Evolutionary conservation across 1,284 basidiomycete genomes (phyloP).

Genomic region (Trametes versicolor): DNA sequence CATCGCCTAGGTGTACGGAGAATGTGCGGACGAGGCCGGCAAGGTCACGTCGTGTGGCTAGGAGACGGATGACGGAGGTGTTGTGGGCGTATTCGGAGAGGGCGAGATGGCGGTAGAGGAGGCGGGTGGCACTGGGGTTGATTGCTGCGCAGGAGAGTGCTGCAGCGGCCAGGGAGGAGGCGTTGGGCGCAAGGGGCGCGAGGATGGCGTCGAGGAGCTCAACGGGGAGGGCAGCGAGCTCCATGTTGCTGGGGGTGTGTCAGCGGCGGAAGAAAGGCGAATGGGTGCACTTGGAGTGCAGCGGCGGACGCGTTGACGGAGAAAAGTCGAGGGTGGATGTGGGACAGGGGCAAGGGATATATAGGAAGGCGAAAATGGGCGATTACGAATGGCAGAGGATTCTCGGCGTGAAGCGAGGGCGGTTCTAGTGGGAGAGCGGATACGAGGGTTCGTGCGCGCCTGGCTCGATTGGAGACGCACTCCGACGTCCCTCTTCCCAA

Average conservation of each 20-base stretch:
- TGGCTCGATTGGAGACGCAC: neutral
- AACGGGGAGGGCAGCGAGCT: slow-evolving; percentile 45
- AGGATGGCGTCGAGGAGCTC: slow-evolving; percentile 46
- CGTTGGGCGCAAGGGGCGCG: slow-evolving; percentile 41
- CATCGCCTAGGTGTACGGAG: slow-evolving; percentile 58
- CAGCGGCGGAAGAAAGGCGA: slow-evolving; percentile 7
- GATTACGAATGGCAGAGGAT: slow-evolving; percentile 9
- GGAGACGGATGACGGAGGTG: slow-evolving; percentile 59
- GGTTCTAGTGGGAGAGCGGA: slow-evolving; percentile 4
- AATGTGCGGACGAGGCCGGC: slow-evolving; percentile 69
- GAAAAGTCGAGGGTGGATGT: slow-evolving; percentile 10
- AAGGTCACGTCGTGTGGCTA: slow-evolving; percentile 61
- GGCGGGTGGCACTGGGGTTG: slow-evolving; percentile 60
- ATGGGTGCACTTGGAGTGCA: slow-evolving; percentile 13
- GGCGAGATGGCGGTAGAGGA: slow-evolving; percentile 67
- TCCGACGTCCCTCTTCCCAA: slow-evolving; percentile 11
- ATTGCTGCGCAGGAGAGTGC: slow-evolving; percentile 55
- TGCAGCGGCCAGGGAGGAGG: slow-evolving; percentile 45
- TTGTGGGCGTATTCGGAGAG: slow-evolving; percentile 55
- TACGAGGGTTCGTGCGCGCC: slow-evolving; percentile 2
- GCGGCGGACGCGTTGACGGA: slow-evolving; percentile 15
- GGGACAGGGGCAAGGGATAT: slow-evolving; percentile 7
- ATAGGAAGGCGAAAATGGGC: slow-evolving; percentile 6
- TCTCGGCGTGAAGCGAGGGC: slow-evolving; percentile 22
- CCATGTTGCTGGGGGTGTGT: slow-evolving; percentile 32